Base-by-base conservation (phyloP, 192 early-diverging fungal species). In the Coemansia sp. region DNA sequence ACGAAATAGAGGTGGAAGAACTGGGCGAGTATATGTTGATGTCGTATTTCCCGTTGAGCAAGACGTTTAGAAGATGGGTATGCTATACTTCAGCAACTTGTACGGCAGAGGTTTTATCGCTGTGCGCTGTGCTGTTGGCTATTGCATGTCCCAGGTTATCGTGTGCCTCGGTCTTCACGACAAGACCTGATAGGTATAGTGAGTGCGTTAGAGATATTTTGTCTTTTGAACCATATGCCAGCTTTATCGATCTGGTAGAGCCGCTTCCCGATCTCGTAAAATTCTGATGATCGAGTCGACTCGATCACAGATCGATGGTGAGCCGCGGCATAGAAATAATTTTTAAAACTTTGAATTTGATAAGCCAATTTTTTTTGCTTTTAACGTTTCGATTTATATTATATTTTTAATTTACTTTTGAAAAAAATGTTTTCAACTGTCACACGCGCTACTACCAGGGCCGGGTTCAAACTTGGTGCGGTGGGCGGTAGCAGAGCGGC, bases 101-200 rank as follows among this genome's bases (percentile, higher is more conserved):
- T 62, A 10, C 38, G 47, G 37, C 30, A 43, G 47, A 63, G 11
- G 40, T 7, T 21, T 4, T 55, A 30, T 60, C 72, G 23, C 30
- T 63, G 55, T 68, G 59, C 21, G 59, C 65, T 0, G 52, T 73
- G 60, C 43, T 73, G 13, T 21, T 73, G 59, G 71, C 60, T 37
- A 73, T 73, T 55, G 57, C 65, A 16, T 73, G 71, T 42, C 71
- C 60, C 1, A 7, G 16, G 17, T 8, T 58, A 16, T 58, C 55
- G 55, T 58, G 55, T 17, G 28, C 55, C 17, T n/a, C 55, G 14
- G 32, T 58, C 17, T 6, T 1, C 4, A 0, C 30, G 16, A 8
- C 11, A 7, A 6, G 7, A 6, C 16, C 17, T 6, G 33, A 33
- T 2, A 16, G 6, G 55, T 58, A 58, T 17, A 35, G 55, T 17